phyloP scores from a whole-genome alignment of 1,139 yeast species.

The Blastobotrys petasosporus region DNA sequence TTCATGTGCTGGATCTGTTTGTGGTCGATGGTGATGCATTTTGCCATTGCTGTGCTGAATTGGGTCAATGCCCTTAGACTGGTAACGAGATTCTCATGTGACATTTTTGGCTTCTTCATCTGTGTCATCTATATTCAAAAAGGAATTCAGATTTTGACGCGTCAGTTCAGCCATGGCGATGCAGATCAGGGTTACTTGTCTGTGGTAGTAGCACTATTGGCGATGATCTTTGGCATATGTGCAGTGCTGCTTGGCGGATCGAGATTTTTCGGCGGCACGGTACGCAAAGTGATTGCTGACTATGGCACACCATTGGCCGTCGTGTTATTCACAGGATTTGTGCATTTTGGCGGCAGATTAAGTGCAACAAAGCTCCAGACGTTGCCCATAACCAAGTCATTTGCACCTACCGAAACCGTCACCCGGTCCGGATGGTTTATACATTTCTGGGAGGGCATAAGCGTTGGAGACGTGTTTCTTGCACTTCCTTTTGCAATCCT shows the following conservation, averaged over 20 bases:
- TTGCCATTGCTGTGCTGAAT: constrained; percentile 64
- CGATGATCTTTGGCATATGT: constrained; percentile 69
- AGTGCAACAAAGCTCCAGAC: constrained; percentile 46
- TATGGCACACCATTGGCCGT: constrained; percentile 81
- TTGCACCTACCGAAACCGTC: constrained; percentile 56
- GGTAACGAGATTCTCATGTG: constrained; percentile 82
- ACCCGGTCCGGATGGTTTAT: constrained; percentile 60
- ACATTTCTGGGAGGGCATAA: constrained; percentile 58
- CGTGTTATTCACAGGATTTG: constrained; percentile 84
- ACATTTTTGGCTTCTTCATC: constrained; percentile 88
- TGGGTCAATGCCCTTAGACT: constrained; percentile 62
- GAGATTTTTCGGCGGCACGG: constrained; percentile 50
- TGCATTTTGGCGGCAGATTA: constrained; percentile 80
- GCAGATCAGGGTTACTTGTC: constrained; percentile 62
- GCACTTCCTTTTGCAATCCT: constrained; percentile 91
- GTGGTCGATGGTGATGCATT: constrained; percentile 85
- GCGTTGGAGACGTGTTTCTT: constrained; percentile 69
- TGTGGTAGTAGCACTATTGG: constrained; percentile 61
- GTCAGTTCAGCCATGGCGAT: constrained; percentile 51
- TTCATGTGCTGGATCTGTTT: constrained; percentile 95
- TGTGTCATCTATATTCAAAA: constrained; percentile 86
- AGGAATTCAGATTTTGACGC: constrained; percentile 72
- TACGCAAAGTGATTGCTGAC: constrained; percentile 71
- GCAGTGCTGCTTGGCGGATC: constrained; percentile 59
- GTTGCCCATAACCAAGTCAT: constrained; percentile 69